Percentiles rank a stretch among this genome's conserved stretches.
Evolutionary conservation across 169 alveolate genomes (phyloP).

Genomic region (Neospora caninum): DNA sequence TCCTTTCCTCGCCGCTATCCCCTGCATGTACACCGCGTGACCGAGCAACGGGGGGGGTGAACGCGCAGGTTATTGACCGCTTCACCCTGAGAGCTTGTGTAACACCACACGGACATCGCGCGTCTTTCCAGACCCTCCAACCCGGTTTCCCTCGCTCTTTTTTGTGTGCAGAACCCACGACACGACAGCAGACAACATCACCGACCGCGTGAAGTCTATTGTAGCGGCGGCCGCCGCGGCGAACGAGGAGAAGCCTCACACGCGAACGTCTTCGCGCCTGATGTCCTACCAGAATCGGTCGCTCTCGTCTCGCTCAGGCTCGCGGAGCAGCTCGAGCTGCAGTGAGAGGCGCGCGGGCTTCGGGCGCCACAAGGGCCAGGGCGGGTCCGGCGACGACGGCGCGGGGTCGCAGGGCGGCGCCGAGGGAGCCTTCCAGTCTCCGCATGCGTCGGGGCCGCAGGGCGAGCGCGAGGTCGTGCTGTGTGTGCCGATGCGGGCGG

Average conservation of each 20-base stretch:
- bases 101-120: no score
- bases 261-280: constrained; percentile 31
- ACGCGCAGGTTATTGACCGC: no score
- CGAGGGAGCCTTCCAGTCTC: neutral
- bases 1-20: no score
- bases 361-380: neutral
- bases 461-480: constrained; percentile 35
- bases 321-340: neutral
- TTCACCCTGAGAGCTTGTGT: no score
- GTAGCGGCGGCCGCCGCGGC: constrained; percentile 58
- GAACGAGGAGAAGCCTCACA: constrained; percentile 37
- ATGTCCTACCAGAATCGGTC: constrained; percentile 3
- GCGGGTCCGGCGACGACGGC: neutral
- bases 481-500: constrained; percentile 40
- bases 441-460: constrained; percentile 31
- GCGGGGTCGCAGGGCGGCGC: neutral
- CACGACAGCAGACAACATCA: constrained; percentile 52
- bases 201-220: constrained; percentile 38
- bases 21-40: no score
- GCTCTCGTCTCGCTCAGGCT: neutral
- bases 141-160: no score
- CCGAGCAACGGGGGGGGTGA: no score
- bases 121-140: no score
- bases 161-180: constrained; percentile 17
- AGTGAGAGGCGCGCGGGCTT: neutral